Conservation (phyloP, 2,329 filamentous ascomycete genomes). For the Trichophyton simii region DNA sequence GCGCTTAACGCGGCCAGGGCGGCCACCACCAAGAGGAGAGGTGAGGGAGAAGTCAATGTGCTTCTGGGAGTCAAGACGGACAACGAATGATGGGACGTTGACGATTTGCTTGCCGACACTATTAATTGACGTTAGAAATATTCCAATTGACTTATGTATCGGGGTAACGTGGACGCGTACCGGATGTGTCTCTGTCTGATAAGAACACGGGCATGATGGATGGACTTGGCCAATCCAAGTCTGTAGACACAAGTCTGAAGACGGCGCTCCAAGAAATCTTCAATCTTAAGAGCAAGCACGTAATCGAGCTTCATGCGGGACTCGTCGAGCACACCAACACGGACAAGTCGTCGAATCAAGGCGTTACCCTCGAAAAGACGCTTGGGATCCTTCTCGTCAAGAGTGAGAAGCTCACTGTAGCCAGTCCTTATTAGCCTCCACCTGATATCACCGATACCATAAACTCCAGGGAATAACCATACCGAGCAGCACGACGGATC, state of each 20-base stretch:
- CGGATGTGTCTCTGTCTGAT: conserved; percentile 99
- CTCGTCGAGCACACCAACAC: conserved; percentile 99
- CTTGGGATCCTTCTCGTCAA: conserved; percentile 99
- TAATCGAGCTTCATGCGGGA: conserved; percentile 99
- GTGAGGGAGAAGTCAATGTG: conserved; percentile 98
- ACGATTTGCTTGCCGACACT: conserved; percentile 99
- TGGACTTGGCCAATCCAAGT: conserved; percentile 99
- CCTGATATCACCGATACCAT: background rate
- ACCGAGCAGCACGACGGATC: conserved; percentile 99
- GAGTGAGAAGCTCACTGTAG: conserved; percentile 93
- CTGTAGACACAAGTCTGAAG: conserved; percentile 99
- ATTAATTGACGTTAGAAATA: conserved; percentile 10
- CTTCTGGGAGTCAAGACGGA: conserved; percentile 99
- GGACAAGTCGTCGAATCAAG: conserved; percentile 98
- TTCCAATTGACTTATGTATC: background rate
- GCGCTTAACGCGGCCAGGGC: conserved; percentile 93
- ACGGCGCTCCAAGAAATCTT: conserved; percentile 99
- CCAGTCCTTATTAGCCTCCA: background rate
- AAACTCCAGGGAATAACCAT: conserved; percentile 29
- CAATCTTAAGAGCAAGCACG: conserved; percentile 96
- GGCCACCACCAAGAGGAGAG: conserved; percentile 94
- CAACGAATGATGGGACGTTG: conserved; percentile 98
- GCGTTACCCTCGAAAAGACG: conserved; percentile 99
- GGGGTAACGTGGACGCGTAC: conserved; percentile 25
- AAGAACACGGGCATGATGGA: conserved; percentile 99